Percentiles rank a stretch among this genome's conserved stretches.
phyloP scores from a whole-genome alignment of 139 green algal species.

The Eudorina sp. region DNA sequence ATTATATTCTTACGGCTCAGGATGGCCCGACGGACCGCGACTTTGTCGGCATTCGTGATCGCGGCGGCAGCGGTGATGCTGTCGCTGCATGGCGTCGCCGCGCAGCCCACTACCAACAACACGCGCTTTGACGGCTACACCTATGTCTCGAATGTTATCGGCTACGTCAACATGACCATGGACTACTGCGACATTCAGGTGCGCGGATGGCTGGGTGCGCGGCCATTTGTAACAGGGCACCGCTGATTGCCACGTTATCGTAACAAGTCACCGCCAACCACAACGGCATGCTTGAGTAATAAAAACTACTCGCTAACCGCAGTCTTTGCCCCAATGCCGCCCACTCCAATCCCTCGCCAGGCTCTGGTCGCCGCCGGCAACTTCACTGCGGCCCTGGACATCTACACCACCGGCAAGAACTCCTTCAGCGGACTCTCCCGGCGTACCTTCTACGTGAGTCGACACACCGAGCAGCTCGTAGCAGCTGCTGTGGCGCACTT shows the following conservation, averaged over 20 bases:
- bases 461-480: neutral
- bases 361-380: constrained; percentile 16
- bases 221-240: neutral
- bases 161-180: constrained; percentile 39
- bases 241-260: too few species aligned
- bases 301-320: too few species aligned
- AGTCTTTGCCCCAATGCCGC: too few species aligned
- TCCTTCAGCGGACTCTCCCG: neutral
- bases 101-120: neutral
- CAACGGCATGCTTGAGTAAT: too few species aligned
- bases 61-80: neutral
- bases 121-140: constrained; percentile 26
- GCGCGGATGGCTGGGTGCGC: neutral
- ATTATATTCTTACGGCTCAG: too few species aligned
- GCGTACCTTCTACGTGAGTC: constrained; percentile 26
- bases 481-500: too few species aligned
- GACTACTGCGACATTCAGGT: constrained; percentile 39
- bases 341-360: neutral
- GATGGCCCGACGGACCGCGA: too few species aligned
- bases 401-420: constrained; percentile 47
- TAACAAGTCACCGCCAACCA: too few species aligned
- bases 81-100: neutral
- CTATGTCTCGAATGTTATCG: constrained; percentile 4
- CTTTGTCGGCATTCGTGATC: too few species aligned
- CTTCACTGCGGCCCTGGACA: neutral